These are phyloP conservation scores for Gossypium schwendimanii DNA, from an alignment of 441 rosid genomes.

Conservation along the genomic window DNA sequence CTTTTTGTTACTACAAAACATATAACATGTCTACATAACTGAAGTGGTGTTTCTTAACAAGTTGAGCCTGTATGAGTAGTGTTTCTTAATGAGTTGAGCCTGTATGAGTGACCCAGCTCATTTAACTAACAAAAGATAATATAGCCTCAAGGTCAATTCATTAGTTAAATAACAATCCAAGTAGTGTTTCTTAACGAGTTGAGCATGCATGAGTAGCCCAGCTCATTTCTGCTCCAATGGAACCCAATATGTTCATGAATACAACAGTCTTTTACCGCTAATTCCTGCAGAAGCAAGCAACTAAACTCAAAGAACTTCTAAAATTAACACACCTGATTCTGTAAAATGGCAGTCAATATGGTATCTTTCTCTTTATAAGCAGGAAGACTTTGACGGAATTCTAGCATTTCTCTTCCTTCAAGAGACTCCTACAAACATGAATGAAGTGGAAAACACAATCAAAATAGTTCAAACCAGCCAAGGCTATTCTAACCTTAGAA, in stretches of 20 bases:
- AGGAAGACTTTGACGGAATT: constrained; percentile 67
- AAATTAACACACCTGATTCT: constrained; percentile 57
- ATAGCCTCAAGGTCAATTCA: constrained; percentile 3
- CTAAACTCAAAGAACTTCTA: not conserved
- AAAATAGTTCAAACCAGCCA: not conserved
- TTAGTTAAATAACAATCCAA: not conserved
- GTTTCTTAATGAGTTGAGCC: not conserved
- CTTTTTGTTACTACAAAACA: not conserved
- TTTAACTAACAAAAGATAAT: not conserved
- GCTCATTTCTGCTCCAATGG: not conserved
- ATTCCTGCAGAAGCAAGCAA: constrained; percentile 5
- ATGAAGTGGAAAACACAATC: not conserved
- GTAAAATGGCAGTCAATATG: constrained; percentile 46
- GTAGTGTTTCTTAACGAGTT: not conserved
- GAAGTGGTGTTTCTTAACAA: not conserved
- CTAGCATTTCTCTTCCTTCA: constrained; percentile 59
- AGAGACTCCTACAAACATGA: constrained; percentile 41
- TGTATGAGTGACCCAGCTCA: not conserved
- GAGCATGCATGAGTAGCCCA: not conserved
- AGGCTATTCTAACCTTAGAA: not conserved
- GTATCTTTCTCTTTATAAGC: constrained; percentile 70
- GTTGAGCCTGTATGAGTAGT: not conserved
- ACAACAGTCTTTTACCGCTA: not conserved
- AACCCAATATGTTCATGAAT: constrained; percentile 4
- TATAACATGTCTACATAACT: not conserved